phyloP scores from a whole-genome alignment of 306 rosid genomes.

The Leucaena leucocephala region DNA sequence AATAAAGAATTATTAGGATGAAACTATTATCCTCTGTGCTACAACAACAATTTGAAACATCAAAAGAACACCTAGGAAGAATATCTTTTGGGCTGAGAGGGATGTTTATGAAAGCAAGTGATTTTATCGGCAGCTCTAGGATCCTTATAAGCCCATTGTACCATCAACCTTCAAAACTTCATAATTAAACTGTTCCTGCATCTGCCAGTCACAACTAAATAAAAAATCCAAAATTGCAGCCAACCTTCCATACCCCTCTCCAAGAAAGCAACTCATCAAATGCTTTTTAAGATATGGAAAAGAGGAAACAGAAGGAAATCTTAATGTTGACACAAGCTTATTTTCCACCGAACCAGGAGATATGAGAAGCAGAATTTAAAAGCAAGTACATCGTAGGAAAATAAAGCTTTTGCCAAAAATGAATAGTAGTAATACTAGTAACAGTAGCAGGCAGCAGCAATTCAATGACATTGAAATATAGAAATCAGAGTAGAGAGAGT shows the following conservation, averaged over 20 bases:
- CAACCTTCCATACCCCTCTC: background rate
- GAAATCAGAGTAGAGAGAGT: constrained; percentile 13
- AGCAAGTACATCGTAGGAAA: background rate
- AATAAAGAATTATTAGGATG: no score
- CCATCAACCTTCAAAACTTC: background rate
- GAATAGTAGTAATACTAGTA: background rate
- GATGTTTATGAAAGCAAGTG: background rate
- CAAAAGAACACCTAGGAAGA: no score
- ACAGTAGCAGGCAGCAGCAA: background rate
- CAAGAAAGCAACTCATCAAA: background rate
- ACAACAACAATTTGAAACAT: no score
- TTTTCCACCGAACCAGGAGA: background rate
- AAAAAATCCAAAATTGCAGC: background rate
- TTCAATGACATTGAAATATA: background rate
- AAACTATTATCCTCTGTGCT: no score
- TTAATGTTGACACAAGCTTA: background rate
- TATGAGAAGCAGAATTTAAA: background rate
- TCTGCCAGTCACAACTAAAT: background rate
- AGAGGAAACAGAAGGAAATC: background rate
- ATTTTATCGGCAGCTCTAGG: background rate
- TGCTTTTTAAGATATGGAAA: background rate
- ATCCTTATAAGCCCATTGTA: background rate
- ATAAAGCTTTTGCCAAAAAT: background rate
- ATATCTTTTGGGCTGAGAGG: no score
- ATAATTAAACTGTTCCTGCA: background rate